Conservation (phyloP, 179 eudicot genomes). For the Amaranthus tricolor region DNA sequence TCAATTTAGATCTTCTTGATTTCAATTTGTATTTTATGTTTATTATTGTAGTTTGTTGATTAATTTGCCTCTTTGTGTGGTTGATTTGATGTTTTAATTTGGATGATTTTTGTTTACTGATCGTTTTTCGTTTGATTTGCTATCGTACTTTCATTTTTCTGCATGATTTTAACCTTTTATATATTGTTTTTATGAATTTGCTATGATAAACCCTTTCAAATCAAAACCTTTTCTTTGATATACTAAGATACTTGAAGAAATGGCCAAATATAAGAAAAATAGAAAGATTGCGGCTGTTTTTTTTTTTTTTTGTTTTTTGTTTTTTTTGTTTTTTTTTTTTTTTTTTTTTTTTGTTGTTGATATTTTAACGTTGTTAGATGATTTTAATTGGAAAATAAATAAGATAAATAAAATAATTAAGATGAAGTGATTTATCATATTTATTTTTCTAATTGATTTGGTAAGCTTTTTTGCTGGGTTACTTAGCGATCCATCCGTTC, state of each 20-base stretch:
- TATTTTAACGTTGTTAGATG: no score
- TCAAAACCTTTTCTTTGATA: background rate
- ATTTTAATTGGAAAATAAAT: no score
- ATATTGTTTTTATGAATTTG: background rate
- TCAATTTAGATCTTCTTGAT: background rate
- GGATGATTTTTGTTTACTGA: background rate
- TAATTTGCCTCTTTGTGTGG: background rate
- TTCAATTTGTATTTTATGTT: background rate
- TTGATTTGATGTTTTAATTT: conserved; percentile 11
- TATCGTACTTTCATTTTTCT: background rate
- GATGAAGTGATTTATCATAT: background rate
- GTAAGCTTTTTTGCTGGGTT: background rate
- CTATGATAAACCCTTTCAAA: conserved; percentile 19
- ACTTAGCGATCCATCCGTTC: background rate
- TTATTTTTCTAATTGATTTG: background rate
- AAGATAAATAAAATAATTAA: no score
- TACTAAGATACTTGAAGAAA: background rate
- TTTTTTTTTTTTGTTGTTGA: no score
- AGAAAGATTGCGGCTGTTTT: no score
- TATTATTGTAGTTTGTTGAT: background rate
- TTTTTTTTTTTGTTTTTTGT: no score
- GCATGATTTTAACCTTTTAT: conserved; percentile 1
- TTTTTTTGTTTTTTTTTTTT: no score
- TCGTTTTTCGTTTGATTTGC: background rate
- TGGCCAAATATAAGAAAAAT: no score